phyloP scores from a whole-genome alignment of 2,329 filamentous ascomycete genomes.

The Delphinella strobiligena region DNA sequence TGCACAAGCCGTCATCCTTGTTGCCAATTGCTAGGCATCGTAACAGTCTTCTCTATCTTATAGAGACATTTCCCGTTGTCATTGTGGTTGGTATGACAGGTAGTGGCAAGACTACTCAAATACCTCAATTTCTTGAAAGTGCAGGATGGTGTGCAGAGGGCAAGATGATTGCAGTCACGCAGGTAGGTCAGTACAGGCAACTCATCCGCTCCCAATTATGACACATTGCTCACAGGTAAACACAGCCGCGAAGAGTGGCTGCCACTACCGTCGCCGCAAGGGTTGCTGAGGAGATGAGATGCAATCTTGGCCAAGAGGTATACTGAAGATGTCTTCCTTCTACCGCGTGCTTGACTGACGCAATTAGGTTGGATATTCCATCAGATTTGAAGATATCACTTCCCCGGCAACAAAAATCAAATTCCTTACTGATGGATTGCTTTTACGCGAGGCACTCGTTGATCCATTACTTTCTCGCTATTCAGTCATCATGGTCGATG shows the following conservation, averaged over 20 bases:
- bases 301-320: slow-evolving; percentile 68
- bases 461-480: slow-evolving; percentile 86
- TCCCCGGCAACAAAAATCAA: slow-evolving; percentile 80
- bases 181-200: slow-evolving; percentile 46
- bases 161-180: slow-evolving; percentile 76
- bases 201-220: slow-evolving; percentile 9
- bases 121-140: slow-evolving; percentile 80
- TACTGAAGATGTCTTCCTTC: not conserved
- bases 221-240: slow-evolving; percentile 21
- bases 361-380: slow-evolving; percentile 61
- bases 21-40: slow-evolving; percentile 80
- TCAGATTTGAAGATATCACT: slow-evolving; percentile 82
- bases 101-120: slow-evolving; percentile 89
- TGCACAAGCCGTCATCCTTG: slow-evolving; percentile 74
- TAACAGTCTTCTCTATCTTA: slow-evolving; percentile 67
- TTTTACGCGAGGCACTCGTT: slow-evolving; percentile 83
- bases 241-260: slow-evolving; percentile 74
- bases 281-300: slow-evolving; percentile 81
- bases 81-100: slow-evolving; percentile 91
- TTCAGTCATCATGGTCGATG: slow-evolving; percentile 94
- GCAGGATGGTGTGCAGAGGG: slow-evolving; percentile 81
- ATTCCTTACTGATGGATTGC: slow-evolving; percentile 84
- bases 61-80: slow-evolving; percentile 74
- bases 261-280: slow-evolving; percentile 79
- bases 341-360: not conserved